Evolutionary conservation across 2,329 filamentous ascomycete genomes (phyloP).

Genomic region (Neopestalotiopsis rosae): DNA sequence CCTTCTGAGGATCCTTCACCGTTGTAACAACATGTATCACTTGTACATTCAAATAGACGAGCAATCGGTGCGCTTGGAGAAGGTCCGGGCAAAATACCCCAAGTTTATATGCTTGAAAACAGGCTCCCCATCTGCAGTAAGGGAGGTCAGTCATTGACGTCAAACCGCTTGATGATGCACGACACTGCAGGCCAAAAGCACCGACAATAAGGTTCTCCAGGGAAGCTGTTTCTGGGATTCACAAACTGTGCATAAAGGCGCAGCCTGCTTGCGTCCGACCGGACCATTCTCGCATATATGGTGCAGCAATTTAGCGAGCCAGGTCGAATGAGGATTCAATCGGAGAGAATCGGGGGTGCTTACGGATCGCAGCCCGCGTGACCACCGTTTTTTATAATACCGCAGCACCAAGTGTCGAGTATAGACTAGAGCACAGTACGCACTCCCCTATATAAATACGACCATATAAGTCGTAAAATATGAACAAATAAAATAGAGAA

Average conservation of each 20-base stretch:
- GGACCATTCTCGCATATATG: slow-evolving; percentile 3
- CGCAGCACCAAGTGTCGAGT: not conserved
- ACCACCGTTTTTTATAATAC: not conserved
- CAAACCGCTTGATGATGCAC: too few relatives aligned
- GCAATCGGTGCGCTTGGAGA: not conserved
- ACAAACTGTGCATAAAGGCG: not conserved
- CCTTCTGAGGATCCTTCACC: not conserved
- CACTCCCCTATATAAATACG: not conserved
- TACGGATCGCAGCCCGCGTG: not conserved
- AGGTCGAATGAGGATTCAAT: not conserved
- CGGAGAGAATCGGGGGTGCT: not conserved
- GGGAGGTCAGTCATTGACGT: too few relatives aligned
- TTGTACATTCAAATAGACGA: not conserved
- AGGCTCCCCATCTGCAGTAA: too few relatives aligned
- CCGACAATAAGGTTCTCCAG: too few relatives aligned
- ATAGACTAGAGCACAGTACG: not conserved
- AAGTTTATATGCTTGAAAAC: too few relatives aligned
- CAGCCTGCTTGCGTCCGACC: slow-evolving; percentile 4
- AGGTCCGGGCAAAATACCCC: too few relatives aligned
- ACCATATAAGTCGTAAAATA: too few relatives aligned
- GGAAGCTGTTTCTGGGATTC: too few relatives aligned
- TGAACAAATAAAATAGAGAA: not conserved
- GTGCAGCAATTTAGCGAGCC: not conserved
- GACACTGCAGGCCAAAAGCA: too few relatives aligned
- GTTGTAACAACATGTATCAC: not conserved